Conservation (phyloP, 345 rosid genomes). For the Populus ilicifolia region DNA sequence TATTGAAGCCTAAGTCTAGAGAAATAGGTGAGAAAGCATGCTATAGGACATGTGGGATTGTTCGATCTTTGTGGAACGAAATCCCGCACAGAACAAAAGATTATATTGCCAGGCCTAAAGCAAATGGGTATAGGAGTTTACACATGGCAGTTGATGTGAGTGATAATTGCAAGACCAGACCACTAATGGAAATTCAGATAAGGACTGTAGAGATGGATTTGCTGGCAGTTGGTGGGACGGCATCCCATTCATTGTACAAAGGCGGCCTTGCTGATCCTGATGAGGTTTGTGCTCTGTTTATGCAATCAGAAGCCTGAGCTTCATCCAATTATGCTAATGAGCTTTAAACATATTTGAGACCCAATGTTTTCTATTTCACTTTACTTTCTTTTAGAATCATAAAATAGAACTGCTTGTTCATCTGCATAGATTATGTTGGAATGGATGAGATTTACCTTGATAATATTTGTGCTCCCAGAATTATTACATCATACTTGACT, state of each 20-base stretch:
- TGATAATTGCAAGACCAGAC: conserved; percentile 51
- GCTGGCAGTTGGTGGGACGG: conserved; percentile 75
- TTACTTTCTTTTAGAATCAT: background rate
- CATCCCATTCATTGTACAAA: conserved; percentile 87
- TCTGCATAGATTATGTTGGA: background rate
- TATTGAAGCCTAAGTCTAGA: conserved; percentile 51
- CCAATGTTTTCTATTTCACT: background rate
- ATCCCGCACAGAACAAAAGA: conserved; percentile 79
- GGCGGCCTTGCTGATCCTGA: conserved; percentile 82
- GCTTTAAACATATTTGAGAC: background rate
- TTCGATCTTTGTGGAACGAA: conserved; percentile 72
- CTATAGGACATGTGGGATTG: conserved; percentile 59
- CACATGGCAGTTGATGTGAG: conserved; percentile 95
- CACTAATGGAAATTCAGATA: conserved; percentile 89
- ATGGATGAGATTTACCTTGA: background rate
- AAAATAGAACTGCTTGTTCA: background rate
- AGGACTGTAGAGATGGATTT: conserved; percentile 78
- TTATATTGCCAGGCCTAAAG: conserved; percentile 74
- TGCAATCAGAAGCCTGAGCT: no score
- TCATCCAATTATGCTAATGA: background rate
- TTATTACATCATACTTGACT: background rate
- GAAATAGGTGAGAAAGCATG: conserved; percentile 57
- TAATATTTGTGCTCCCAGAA: no score
- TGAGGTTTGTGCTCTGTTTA: conserved; percentile 48
- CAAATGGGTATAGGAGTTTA: conserved; percentile 78